A percentile compares a stretch with the other conserved stretches of the same genome.
These are phyloP conservation scores for Meredithiella fracta DNA, from an alignment of 2,329 filamentous ascomycete genomes.

Conservation along the genomic window DNA sequence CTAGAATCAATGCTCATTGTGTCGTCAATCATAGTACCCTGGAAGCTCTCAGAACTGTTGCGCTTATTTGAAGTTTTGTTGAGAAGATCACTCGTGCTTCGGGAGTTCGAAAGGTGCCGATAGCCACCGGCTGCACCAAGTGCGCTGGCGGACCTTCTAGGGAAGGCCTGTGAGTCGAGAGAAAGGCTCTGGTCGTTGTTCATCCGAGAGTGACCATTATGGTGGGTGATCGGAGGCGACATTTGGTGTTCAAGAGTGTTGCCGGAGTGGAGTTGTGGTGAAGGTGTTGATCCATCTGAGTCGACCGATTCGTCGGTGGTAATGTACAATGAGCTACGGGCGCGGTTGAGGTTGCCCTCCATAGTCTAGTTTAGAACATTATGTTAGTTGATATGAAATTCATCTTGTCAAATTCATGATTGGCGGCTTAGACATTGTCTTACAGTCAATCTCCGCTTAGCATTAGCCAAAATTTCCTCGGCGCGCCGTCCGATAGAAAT, in stretches of 20 bases:
- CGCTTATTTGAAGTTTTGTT: constrained; percentile 15
- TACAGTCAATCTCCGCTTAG: constrained; percentile 76
- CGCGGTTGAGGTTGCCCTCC: constrained; percentile 77
- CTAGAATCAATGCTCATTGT: constrained; percentile 15
- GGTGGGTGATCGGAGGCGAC: constrained; percentile 16
- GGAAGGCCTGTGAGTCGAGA: constrained; percentile 19
- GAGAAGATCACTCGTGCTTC: constrained; percentile 11
- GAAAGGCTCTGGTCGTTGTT: constrained; percentile 36
- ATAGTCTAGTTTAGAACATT: constrained; percentile 47
- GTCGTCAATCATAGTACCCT: constrained; percentile 40
- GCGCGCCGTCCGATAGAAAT: constrained; percentile 64
- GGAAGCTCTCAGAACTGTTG: constrained; percentile 23
- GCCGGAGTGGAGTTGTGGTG: constrained; percentile 30
- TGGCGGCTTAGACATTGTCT: constrained; percentile 21
- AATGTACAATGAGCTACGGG: constrained; percentile 49
- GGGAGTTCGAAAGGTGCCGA: constrained; percentile 25
- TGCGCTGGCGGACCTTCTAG: constrained; percentile 48
- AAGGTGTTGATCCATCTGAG: constrained; percentile 37
- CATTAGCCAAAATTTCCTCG: constrained; percentile 81
- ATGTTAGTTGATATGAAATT: background rate
- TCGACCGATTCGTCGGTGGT: constrained; percentile 20
- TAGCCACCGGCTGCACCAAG: constrained; percentile 42
- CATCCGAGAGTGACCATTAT: constrained; percentile 37
- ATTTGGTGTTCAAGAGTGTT: constrained; percentile 13
- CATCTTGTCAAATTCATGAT: constrained; percentile 17